Conservation (phyloP, 2,329 filamentous ascomycete genomes). For the Exophiala xenobiotica region DNA sequence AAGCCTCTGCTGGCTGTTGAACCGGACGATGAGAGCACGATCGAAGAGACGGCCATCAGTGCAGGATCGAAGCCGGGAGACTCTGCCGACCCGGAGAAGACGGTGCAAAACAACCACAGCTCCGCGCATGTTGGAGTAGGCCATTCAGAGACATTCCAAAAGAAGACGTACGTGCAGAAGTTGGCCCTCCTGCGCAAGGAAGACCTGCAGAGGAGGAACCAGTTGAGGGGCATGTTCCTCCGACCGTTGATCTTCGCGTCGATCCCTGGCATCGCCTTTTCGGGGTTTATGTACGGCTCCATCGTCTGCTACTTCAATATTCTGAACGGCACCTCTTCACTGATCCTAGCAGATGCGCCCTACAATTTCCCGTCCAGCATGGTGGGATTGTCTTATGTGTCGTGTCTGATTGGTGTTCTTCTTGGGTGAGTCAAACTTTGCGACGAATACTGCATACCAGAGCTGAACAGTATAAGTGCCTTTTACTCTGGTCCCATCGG, state of each 20-base stretch:
- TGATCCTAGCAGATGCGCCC: constrained; percentile 37
- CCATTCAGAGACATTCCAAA: background rate
- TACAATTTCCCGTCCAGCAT: constrained; percentile 41
- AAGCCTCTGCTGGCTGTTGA: background rate
- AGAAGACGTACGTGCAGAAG: constrained; percentile 19
- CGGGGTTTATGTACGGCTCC: constrained; percentile 42
- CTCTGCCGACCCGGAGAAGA: background rate
- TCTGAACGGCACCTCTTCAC: constrained; percentile 42
- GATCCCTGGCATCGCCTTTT: constrained; percentile 41
- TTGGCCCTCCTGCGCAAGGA: constrained; percentile 13
- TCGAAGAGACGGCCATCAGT: background rate
- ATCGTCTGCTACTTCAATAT: constrained; percentile 45
- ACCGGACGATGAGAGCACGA: constrained; percentile 4
- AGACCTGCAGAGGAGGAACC: constrained; percentile 9
- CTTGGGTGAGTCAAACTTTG: constrained; percentile 10
- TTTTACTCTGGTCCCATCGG: constrained; percentile 26
- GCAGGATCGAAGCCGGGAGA: background rate
- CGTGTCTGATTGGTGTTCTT: constrained; percentile 25
- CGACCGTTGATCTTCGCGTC: constrained; percentile 29
- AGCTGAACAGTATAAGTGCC: constrained; percentile 11
- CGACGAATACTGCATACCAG: background rate
- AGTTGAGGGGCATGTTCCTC: constrained; percentile 15
- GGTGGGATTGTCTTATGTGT: constrained; percentile 41
- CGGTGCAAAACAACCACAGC: background rate
- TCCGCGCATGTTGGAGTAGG: too few relatives aligned